phyloP scores from a whole-genome alignment of 108 stramenopile species.

The Chaetoceros tenuissimus region DNA sequence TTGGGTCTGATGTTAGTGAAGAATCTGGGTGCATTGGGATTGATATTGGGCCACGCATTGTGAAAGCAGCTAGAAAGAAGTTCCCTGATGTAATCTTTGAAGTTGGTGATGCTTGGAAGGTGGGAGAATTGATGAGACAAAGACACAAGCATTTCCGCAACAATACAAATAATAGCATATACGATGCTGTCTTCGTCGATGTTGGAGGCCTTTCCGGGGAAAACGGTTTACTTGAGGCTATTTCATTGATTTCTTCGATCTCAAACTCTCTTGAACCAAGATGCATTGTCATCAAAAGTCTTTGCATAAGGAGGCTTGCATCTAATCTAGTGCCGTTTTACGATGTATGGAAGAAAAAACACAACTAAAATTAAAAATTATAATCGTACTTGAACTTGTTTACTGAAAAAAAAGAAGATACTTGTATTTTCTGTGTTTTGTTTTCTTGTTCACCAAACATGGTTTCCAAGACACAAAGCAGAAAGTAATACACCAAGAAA shows the following conservation, averaged over 20 bases:
- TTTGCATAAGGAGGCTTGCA: conserved; percentile 26
- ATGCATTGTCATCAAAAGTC: conserved; percentile 26
- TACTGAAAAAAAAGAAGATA: too few relatives aligned
- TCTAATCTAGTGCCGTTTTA: conserved; percentile 13
- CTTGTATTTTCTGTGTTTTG: too few relatives aligned
- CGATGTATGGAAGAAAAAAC: too few relatives aligned
- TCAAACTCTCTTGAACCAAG: conserved; percentile 21
- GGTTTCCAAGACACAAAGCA: conserved; percentile 87
- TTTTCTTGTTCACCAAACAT: conserved; percentile 16
- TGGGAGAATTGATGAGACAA: conserved; percentile 14
- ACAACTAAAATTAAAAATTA: too few relatives aligned
- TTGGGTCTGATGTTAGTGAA: not conserved
- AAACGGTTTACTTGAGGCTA: conserved; percentile 22
- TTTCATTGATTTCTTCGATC: conserved; percentile 17
- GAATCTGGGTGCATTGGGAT: conserved; percentile 15
- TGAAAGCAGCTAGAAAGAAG: conserved; percentile 11
- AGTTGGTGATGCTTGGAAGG: conserved; percentile 22
- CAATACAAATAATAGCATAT: not conserved
- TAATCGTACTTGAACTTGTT: too few relatives aligned
- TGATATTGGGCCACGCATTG: conserved; percentile 24
- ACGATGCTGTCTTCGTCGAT: conserved; percentile 31
- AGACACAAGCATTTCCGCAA: not conserved
- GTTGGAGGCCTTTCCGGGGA: conserved; percentile 26
- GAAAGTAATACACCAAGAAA: conserved; percentile 92
- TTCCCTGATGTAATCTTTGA: conserved; percentile 15